A percentile compares a stretch with the other conserved stretches of the same genome.
These are phyloP conservation scores for Nemophila menziesii DNA, from an alignment of 257 asterid genomes.

Conservation along the genomic window DNA sequence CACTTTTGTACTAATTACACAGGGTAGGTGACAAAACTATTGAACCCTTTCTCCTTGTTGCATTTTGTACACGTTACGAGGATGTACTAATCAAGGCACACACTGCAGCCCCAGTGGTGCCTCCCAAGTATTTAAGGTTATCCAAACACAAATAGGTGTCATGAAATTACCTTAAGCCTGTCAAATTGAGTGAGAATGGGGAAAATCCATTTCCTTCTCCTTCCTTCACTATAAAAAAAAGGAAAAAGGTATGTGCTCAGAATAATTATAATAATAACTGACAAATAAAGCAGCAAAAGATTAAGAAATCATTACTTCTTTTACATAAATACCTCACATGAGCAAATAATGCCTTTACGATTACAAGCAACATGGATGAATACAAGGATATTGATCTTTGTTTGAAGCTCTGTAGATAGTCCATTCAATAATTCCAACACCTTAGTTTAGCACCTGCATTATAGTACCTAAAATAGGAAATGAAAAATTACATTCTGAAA, in stretches of 20 bases:
- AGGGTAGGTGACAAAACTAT: constrained; percentile 84
- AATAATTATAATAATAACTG: constrained; percentile 8
- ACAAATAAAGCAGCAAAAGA: background rate
- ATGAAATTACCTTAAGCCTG: constrained; percentile 35
- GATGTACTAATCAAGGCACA: constrained; percentile 83
- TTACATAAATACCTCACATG: constrained; percentile 55
- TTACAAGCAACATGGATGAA: constrained; percentile 81
- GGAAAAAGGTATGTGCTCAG: constrained; percentile 2
- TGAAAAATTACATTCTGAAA: background rate
- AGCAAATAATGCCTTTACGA: constrained; percentile 76
- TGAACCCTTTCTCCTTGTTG: constrained; percentile 82
- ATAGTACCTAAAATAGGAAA: constrained; percentile 48
- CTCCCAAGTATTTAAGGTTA: constrained; percentile 68
- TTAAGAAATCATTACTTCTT: background rate
- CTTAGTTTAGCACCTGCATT: constrained; percentile 60
- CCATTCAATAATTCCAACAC: constrained; percentile 65
- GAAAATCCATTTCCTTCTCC: constrained; percentile 86
- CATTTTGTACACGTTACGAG: constrained; percentile 75
- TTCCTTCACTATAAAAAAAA: constrained; percentile 65
- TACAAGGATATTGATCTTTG: too few relatives aligned
- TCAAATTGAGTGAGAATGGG: constrained; percentile 49
- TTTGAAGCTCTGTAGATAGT: constrained; percentile 74
- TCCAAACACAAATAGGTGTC: constrained; percentile 8
- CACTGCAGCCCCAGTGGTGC: constrained; percentile 40
- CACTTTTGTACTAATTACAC: constrained; percentile 10